Conservation (phyloP, 2,329 filamentous ascomycete genomes). For the Mycogone perniciosa region DNA sequence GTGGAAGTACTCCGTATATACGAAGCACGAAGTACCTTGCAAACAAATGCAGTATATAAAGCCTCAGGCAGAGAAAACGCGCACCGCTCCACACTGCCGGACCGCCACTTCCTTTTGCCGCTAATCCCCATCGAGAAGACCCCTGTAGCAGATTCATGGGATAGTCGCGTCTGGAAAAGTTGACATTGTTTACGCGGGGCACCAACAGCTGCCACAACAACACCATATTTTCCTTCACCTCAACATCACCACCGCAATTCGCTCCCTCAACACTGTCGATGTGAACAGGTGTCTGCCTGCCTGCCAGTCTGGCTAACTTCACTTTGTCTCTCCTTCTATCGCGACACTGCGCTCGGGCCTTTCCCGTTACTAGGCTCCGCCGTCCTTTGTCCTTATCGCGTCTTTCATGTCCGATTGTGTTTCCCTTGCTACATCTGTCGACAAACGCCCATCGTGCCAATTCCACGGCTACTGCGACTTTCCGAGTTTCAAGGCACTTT, state of each 20-base stretch:
- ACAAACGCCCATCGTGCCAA: slow-evolving; percentile 15
- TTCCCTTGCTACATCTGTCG: slow-evolving; percentile 15
- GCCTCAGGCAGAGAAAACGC: slow-evolving; percentile 20
- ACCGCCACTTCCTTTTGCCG: not conserved
- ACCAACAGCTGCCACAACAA: not conserved
- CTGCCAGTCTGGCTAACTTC: slow-evolving; percentile 21
- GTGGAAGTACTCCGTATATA: no score
- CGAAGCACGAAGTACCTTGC: not conserved
- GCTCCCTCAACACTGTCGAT: not conserved
- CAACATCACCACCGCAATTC: not conserved
- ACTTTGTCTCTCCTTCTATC: slow-evolving; percentile 17
- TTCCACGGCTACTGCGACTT: not conserved
- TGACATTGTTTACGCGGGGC: slow-evolving; percentile 14
- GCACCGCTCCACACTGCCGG: slow-evolving; percentile 17
- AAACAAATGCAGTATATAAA: not conserved
- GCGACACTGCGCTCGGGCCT: slow-evolving; percentile 20
- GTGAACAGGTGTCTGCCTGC: slow-evolving; percentile 2
- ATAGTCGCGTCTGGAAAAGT: slow-evolving; percentile 12
- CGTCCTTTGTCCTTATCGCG: slow-evolving; percentile 14
- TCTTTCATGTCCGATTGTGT: slow-evolving; percentile 18
- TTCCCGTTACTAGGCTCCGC: slow-evolving; percentile 16
- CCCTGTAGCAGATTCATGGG: slow-evolving; percentile 1
- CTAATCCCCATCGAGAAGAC: not conserved
- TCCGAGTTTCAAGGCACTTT: not conserved
- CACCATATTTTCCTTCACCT: slow-evolving; percentile 2